Base-by-base conservation (phyloP, 2,329 filamentous ascomycete genomes). In the Epichloe sibirici region DNA sequence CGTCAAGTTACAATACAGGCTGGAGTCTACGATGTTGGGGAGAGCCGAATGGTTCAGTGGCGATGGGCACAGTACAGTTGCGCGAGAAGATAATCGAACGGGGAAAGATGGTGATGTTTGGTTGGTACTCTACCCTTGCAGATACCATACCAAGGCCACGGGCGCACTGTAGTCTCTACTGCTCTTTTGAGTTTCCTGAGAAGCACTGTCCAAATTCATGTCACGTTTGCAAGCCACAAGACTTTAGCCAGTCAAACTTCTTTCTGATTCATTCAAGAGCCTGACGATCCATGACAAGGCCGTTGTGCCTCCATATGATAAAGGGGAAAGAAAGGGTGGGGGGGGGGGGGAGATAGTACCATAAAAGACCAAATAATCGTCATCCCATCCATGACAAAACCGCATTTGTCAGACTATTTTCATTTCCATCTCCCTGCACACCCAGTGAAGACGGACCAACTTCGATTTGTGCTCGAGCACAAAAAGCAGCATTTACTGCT, bases 191-290 rank as follows among this genome's bases (percentile, higher is more conserved):
- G 13, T 45, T 43, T 25, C 48, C 39, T 2, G 17, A 23, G 11
- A 17, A 23, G 6, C n/a, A 43, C 38, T 34, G 4, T 34, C 11
- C 5, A 49, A 4, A 35, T 11, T 5, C 25, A 37, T 7, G 28
- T 25, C 31, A 37, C 48, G 13, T 15, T 17, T 25, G n/a, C n/a
- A 25, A n/a, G 23, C 15, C 42, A 44, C 12, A 45, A 38, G 13
- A 5, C 5, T 44, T 44, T 45, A 28, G 40, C 45, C 25, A 31
- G 48, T 66, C 59, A 64, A 65, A 63, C 64, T 62, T 65, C 61
- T 57, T 56, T 63, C 53, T 63, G 64, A n/a, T 64, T 60, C 63
- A 63, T 65, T 63, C 59, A 64, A 64, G 58, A 65, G 61, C 57
- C 64, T 59, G 65, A 64, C 62, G 59, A 59, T 65, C 60, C 62